Conservation (phyloP, 108 stramenopile species). For the Conticribra guillardii region DNA sequence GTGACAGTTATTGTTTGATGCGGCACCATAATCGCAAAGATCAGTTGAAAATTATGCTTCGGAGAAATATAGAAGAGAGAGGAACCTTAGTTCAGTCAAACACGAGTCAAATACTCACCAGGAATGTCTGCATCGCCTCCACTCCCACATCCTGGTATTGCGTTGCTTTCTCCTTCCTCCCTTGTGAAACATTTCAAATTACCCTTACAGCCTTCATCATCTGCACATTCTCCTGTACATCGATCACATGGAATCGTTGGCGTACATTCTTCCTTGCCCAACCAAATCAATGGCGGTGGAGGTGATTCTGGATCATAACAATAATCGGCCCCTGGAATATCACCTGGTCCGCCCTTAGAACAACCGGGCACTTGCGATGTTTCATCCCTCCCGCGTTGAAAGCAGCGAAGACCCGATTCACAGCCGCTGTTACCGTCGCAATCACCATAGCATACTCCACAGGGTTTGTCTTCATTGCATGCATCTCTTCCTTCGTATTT, state of each 20-base stretch:
- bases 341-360: slow-evolving; percentile 20
- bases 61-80: not conserved
- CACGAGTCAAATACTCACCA: not conserved
- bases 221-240: slow-evolving; percentile 11
- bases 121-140: slow-evolving; percentile 11
- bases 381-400: slow-evolving; percentile 44
- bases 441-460: slow-evolving; percentile 44
- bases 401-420: slow-evolving; percentile 35
- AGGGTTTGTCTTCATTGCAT: slow-evolving; percentile 18
- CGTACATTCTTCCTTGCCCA: slow-evolving; percentile 10
- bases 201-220: slow-evolving; percentile 8
- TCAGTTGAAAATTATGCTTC: not conserved
- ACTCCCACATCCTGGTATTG: slow-evolving; percentile 7
- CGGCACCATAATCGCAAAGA: not conserved
- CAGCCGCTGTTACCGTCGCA: slow-evolving; percentile 50
- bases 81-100: not conserved
- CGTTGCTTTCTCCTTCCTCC: slow-evolving; percentile 1
- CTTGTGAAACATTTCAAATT: slow-evolving; percentile 16
- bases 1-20: not conserved
- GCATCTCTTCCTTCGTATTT: slow-evolving; percentile 39
- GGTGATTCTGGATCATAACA: slow-evolving; percentile 37
- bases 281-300: slow-evolving; percentile 12
- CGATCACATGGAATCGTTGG: slow-evolving; percentile 8
- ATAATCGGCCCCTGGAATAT: slow-evolving; percentile 46
- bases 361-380: slow-evolving; percentile 46